Evolutionary conservation across 441 rosid genomes (phyloP), one percentile per base, ranked within the genome.

Genomic region (Gossypium davidsonii): DNA sequence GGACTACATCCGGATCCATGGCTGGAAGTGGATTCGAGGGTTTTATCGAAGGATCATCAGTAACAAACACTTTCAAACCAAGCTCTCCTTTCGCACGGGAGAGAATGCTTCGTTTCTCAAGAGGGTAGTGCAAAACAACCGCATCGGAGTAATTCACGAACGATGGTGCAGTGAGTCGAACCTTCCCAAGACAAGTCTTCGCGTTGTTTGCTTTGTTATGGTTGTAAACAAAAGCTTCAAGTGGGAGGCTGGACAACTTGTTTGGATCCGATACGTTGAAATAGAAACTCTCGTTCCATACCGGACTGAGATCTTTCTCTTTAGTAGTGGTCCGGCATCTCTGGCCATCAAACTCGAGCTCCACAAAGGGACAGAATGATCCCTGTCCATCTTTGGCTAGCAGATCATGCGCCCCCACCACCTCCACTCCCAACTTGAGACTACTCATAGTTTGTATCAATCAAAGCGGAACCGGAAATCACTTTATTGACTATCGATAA

Each of bases 351-450:
- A 95, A 95, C 72, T 86, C 86, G 31, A 95, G 86, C 86, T 95
- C 98, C 34, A 90, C 99, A 67, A 75, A 89, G 67, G 92, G 74
- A 81, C 68, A 84, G 21, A 89, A 76, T 18, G 85, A 85, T 69
- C 85, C 93, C 67, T 87, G 86, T 69, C 84, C 89, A 17, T 87
- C 96, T 77, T 80, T 89, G 44, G 95, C 77, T 81, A 85, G 65
- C 28, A 95, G 93, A 31, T 86, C 92, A 62, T 86, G 86, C 1
- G 97, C 98, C 70, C 97, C 74, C 73, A 85, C 89, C 60, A 95
- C 97, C 79, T 91, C 97, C 67, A 95, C 97, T 42, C 92, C 94
- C 48, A 95, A 88, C 90, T 86, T 93, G 26, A 90, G 88, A 86
- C 80, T 80, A 84, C 80, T 87, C 98, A 93, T 95, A 28, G 60